Base-by-base conservation (phyloP, 352 stramenopile species). In the Thalassiosira ordinaria region DNA sequence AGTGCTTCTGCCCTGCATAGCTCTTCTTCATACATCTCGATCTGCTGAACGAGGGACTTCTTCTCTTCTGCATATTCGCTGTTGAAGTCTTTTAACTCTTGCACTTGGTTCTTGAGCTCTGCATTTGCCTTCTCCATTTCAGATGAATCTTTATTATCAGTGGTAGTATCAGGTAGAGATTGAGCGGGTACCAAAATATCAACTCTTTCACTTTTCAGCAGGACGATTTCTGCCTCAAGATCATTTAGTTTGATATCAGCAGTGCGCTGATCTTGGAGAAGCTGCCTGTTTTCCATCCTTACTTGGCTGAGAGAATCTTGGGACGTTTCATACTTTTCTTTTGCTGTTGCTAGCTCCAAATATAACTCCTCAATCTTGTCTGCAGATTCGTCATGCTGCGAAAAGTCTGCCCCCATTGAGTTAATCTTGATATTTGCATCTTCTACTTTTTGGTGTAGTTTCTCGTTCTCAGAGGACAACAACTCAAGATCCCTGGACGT, bases 321-420 rank as follows among this genome's bases (percentile, higher is more conserved):
- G 18, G 46, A 16, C 33, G 37, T 61, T 24, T 74, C 26, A 18
- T 64, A 56, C 31, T 74, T 59, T 64, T 85, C 63, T 24, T 72
- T 77, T 2, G 78, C 72, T 66, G 81, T 71, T 26, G 60, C 56
- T 18, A 97, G 64, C 82, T 96, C 87, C 55, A 88, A 71, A 53
- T 88, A 85, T 35, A 96, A 77, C 59, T 88, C 77, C 57, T 92
- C 85, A 49, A 96, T 95, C 70, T 96, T 91, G 52, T 92, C 82
- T 44, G 89, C 77, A 75, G 96, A 96, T n/a, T n/a, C n/a, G n/a
- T n/a, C n/a, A n/a, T n/a, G n/a, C n/a, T n/a, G n/a, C n/a, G n/a
- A n/a, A n/a, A n/a, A n/a, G n/a, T 69, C 35, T 24, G 24, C 29
- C 49, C 66, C 26, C 61, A 80, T 69, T 20, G 64, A 52, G 13